Evolutionary conservation across 495 filamentous ascomycete species (phyloP).

Genomic region (Trichoderma gamsii): DNA sequence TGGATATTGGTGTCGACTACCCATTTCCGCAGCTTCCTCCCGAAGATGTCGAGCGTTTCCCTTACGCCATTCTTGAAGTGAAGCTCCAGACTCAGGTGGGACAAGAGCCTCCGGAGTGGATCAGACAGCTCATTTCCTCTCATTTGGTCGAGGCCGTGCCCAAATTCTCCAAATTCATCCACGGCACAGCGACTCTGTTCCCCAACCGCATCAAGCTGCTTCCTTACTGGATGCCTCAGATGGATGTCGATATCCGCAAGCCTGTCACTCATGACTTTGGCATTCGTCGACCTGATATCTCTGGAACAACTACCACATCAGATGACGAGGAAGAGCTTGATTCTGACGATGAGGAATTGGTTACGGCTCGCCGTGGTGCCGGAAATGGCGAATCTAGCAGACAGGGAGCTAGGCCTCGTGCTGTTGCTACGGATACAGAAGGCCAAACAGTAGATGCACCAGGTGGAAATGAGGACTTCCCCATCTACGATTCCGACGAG

Average conservation of each 20-base stretch:
- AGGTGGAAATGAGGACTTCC: conserved; percentile 64
- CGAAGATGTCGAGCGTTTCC: conserved; percentile 82
- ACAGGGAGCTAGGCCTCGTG: conserved; percentile 30
- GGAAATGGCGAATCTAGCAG: conserved; percentile 28
- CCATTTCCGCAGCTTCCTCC: conserved; percentile 86
- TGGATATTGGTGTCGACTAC: conserved; percentile 95
- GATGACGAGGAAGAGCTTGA: conserved; percentile 63
- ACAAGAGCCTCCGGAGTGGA: conserved; percentile 96
- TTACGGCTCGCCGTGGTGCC: conserved; percentile 23
- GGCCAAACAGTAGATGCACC: conserved; percentile 39
- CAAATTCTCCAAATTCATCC: conserved; percentile 99
- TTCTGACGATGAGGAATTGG: conserved; percentile 51
- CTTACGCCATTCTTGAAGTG: conserved; percentile 93
- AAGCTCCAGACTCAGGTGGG: conserved; percentile 96
- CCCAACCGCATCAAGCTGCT: conserved; percentile 82
- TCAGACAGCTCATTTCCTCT: conserved; percentile 80
- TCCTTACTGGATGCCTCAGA: conserved; percentile 97
- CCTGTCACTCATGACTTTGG: conserved; percentile 78
- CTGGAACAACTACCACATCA: conserved; percentile 66
- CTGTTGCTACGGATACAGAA: conserved; percentile 43
- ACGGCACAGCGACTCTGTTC: conserved; percentile 82
- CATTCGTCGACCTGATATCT: conserved; percentile 72
- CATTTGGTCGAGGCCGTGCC: conserved; percentile 97
- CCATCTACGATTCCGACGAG: conserved; percentile 87
- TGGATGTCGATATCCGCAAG: conserved; percentile 97